phyloP scores from a whole-genome alignment of 495 filamentous ascomycete genomes.

The Neurospora sp. region DNA sequence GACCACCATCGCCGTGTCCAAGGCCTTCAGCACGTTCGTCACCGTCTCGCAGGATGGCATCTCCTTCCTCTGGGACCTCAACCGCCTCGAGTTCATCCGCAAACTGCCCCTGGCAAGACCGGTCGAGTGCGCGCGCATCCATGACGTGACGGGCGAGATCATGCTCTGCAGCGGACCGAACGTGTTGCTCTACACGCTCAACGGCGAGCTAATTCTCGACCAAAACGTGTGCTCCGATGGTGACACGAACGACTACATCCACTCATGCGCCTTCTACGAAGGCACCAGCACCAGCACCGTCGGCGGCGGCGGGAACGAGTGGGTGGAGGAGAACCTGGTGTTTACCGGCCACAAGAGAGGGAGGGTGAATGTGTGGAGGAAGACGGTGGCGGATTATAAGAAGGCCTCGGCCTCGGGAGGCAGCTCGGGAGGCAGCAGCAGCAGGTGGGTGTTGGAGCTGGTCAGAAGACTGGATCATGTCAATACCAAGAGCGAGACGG shows the following conservation, averaged over 20 bases:
- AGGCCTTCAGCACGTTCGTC: constrained; percentile 77
- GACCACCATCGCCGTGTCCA: constrained; percentile 68
- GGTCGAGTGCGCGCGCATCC: constrained; percentile 69
- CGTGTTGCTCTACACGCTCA: constrained; percentile 76
- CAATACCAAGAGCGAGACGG: constrained; percentile 60
- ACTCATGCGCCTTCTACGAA: constrained; percentile 87
- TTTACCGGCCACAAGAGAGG: constrained; percentile 83
- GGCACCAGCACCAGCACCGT: constrained; percentile 28
- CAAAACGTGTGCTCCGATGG: constrained; percentile 56
- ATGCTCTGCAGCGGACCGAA: constrained; percentile 68
- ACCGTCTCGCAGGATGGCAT: constrained; percentile 72
- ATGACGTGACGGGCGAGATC: constrained; percentile 82
- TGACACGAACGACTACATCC: constrained; percentile 44
- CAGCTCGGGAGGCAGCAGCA: background rate
- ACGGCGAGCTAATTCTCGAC: constrained; percentile 71
- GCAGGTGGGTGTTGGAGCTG: constrained; percentile 40
- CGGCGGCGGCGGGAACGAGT: constrained; percentile 60
- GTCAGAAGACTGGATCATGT: constrained; percentile 77
- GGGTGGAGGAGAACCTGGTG: constrained; percentile 76
- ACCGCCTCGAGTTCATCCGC: constrained; percentile 75
- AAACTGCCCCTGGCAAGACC: constrained; percentile 46
- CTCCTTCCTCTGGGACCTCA: constrained; percentile 87
- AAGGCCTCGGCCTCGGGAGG: background rate
- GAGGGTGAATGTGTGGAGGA: constrained; percentile 66
- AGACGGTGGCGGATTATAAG: constrained; percentile 22